Conservation (phyloP, 139 green algal genomes). For the Micractinium sp. region DNA sequence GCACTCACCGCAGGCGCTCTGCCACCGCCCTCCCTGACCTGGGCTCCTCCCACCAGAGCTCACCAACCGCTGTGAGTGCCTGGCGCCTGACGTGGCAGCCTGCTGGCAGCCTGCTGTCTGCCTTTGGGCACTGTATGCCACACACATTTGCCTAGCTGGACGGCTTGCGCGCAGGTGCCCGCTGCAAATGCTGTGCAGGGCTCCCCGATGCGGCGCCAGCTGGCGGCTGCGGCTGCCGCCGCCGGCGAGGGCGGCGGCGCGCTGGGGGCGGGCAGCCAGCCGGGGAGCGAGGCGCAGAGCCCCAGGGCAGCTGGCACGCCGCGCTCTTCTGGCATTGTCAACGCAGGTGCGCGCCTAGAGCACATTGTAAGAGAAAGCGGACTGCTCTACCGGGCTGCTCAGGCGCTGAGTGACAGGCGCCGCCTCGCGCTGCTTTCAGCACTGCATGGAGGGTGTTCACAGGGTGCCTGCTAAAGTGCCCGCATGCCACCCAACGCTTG, state of each 20-base stretch:
- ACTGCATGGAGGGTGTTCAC: background rate
- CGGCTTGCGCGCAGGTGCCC: background rate
- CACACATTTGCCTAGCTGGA: background rate
- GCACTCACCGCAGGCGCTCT: slow-evolving; percentile 6
- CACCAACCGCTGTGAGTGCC: background rate
- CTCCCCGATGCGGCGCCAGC: background rate
- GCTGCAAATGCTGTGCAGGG: background rate
- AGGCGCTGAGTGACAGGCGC: too few species aligned
- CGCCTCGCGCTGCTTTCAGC: too few species aligned
- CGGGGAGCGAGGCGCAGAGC: slow-evolving; percentile 18
- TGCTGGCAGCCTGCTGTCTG: too few species aligned
- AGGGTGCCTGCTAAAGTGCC: background rate
- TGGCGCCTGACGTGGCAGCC: background rate
- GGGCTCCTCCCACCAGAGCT: slow-evolving; percentile 2
- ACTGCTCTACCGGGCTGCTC: too few species aligned
- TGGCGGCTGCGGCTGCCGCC: background rate
- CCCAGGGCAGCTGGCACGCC: background rate
- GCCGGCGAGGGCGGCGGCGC: background rate
- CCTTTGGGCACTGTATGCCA: background rate
- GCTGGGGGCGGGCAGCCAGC: slow-evolving; percentile 2
- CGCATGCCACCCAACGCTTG: too few species aligned
- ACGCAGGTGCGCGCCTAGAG: background rate
- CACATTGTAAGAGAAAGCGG: too few species aligned
- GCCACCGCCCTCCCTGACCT: slow-evolving; percentile 3
- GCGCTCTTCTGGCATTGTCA: background rate